Evolutionary conservation across 768 basidiomycete species (phyloP), one percentile per base, ranked within the genome.

Genomic region (Bullera alba): DNA sequence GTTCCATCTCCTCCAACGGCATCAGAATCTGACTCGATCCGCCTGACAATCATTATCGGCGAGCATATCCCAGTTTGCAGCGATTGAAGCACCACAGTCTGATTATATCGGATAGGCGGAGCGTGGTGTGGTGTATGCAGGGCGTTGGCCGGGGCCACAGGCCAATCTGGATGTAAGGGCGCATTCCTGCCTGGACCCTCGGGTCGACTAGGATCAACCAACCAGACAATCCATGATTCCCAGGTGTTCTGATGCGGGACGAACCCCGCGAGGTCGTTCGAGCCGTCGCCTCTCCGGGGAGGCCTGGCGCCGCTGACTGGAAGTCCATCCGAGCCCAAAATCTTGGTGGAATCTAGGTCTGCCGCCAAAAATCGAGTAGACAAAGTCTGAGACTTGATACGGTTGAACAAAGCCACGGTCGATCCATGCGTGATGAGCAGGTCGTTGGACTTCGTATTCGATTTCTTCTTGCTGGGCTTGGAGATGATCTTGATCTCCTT

Each of bases 401-500:
- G 84, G 69, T 96, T 92, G 79, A 93, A 97, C 41, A 95, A 75
- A 1, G 92, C 92, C 42, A 96, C 85, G 2, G 92, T 90, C 5
- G 90, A 87, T 22, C 93, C 93, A 74, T 97, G 92, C 68, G 86
- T 85, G 71, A 97, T 89, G 71, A 89, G 89, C 51, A 93, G 75
- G 71, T 95, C 87, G 16, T 89, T 79, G 62, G 88, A 90, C 78
- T 93, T 93, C 39, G 85, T 87, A 67, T 85, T 88, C 73, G 89
- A 85, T 61, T 89, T 80, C 79, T 95, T 95, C 79, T 96, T 95
- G 76, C 87, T 89, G 3, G 93, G 93, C 73, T 96, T 97, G 75
- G 86, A 89, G 75, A 97, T 96, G 65, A 97, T 88, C 73, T 91
- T 92, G 78, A 97, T 96, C n/a, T 91, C 83, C 39, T 86, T 84